phyloP scores from a whole-genome alignment of 805 yeast genomes.

The Spathaspora girioi region DNA sequence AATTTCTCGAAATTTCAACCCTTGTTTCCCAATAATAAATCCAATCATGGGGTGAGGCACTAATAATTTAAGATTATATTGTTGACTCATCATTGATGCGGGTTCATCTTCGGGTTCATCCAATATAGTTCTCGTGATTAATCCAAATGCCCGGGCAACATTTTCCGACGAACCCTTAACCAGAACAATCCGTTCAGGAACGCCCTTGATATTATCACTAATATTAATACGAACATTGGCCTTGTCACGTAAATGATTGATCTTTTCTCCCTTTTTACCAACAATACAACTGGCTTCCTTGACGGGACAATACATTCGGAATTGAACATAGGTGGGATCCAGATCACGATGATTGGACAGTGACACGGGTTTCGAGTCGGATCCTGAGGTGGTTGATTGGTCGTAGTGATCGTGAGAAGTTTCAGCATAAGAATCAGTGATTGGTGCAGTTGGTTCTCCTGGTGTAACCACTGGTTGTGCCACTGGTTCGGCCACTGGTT shows the following conservation, averaged over 20 bases:
- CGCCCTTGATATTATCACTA: conserved; percentile 66
- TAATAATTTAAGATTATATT: conserved; percentile 55
- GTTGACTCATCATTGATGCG: conserved; percentile 51
- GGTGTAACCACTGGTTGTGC: too few species aligned
- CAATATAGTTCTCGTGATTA: conserved; percentile 61
- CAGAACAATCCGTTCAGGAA: conserved; percentile 70
- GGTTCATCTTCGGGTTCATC: conserved; percentile 66
- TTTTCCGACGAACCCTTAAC: conserved; percentile 73
- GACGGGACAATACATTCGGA: conserved; percentile 72
- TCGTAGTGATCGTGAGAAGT: conserved; percentile 2
- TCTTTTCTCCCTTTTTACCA: conserved; percentile 78
- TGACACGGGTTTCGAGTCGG: conserved; percentile 31
- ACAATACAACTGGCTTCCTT: conserved; percentile 74
- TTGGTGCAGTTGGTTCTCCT: too few species aligned
- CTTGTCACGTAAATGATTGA: conserved; percentile 57
- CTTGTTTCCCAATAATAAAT: conserved; percentile 74
- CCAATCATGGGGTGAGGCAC: conserved; percentile 82
- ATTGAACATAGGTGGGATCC: conserved; percentile 60
- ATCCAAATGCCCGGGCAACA: conserved; percentile 79
- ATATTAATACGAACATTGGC: conserved; percentile 67
- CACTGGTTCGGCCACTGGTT: background rate
- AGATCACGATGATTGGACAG: conserved; percentile 39
- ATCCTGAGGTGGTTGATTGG: background rate
- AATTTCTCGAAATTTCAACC: conserved; percentile 70
- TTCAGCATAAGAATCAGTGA: too few species aligned